Percentiles rank a stretch among this genome's conserved stretches.
These are phyloP conservation scores for Haematococcus sp. DNA, from an alignment of 139 green algal species.

Conservation along the genomic window DNA sequence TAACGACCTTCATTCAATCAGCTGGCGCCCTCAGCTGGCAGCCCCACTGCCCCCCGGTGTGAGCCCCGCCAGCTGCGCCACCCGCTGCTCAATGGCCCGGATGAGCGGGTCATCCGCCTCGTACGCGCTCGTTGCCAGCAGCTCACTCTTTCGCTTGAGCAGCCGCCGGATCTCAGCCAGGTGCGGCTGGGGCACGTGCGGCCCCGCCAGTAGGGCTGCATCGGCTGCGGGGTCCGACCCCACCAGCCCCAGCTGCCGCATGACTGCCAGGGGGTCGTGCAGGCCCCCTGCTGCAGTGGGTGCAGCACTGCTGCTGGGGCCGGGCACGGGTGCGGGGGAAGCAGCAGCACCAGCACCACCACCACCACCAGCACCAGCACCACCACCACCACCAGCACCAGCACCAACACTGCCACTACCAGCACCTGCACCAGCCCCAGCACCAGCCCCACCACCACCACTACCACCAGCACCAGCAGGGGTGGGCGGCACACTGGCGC, in stretches of 20 bases:
- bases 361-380: too few relatives aligned
- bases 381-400: neutral
- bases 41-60: too few relatives aligned
- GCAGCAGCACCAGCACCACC: neutral
- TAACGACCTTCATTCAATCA: too few relatives aligned
- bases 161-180: conserved; percentile 49
- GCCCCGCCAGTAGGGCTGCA: too few relatives aligned
- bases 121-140: conserved; percentile 44
- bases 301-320: neutral
- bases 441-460: too few relatives aligned
- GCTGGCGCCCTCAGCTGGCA: too few relatives aligned
- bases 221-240: too few relatives aligned
- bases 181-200: conserved; percentile 1
- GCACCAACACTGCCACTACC: neutral
- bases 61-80: too few relatives aligned
- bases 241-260: too few relatives aligned
- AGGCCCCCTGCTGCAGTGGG: neutral
- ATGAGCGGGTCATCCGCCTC: conserved; percentile 14
- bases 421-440: neutral
- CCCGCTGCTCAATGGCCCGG: too few relatives aligned
- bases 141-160: conserved; percentile 45
- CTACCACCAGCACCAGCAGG: neutral
- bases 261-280: neutral
- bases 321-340: too few relatives aligned
- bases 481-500: too few relatives aligned